Evolutionary conservation across 805 yeast genomes (phyloP).

Genomic region (Ogataea allantospora): DNA sequence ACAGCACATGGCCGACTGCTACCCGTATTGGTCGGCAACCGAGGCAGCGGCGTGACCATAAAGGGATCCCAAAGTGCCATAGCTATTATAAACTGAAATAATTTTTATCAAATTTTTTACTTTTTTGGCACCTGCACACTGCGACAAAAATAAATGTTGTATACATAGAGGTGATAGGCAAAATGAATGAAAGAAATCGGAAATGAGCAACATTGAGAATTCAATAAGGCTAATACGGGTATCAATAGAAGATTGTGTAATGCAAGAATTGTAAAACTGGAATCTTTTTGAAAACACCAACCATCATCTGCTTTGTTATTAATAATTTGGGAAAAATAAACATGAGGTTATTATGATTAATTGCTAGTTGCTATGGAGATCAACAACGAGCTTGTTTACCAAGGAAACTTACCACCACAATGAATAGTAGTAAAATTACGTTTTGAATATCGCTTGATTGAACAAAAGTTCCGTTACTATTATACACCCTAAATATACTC

Average conservation of each 20-base stretch:
- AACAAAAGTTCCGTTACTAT: conserved; percentile 25
- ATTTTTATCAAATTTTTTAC: conserved; percentile 4
- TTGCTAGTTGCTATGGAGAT: too few species aligned
- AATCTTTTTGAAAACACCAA: too few species aligned
- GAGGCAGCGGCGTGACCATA: conserved; percentile 34
- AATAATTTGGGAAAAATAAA: too few species aligned
- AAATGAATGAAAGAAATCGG: too few species aligned
- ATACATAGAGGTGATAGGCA: too few species aligned
- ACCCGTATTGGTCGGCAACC: conserved; percentile 28
- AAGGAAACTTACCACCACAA: neutral
- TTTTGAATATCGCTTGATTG: neutral
- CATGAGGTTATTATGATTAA: too few species aligned
- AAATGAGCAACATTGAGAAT: too few species aligned
- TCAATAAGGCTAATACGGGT: too few species aligned
- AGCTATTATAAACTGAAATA: conserved; percentile 10
- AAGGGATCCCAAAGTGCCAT: conserved; percentile 28
- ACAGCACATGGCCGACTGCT: conserved; percentile 25
- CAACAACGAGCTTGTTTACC: too few species aligned
- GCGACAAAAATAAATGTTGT: conserved; percentile 5
- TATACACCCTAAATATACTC: conserved; percentile 34
- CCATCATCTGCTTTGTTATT: too few species aligned
- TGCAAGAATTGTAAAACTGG: too few species aligned
- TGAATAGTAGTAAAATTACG: neutral
- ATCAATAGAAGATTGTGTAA: too few species aligned
- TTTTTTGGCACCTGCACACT: conserved; percentile 4